These are phyloP conservation scores for Solanum lycopersicoides DNA, from an alignment of 257 asterid species.

Conservation along the genomic window DNA sequence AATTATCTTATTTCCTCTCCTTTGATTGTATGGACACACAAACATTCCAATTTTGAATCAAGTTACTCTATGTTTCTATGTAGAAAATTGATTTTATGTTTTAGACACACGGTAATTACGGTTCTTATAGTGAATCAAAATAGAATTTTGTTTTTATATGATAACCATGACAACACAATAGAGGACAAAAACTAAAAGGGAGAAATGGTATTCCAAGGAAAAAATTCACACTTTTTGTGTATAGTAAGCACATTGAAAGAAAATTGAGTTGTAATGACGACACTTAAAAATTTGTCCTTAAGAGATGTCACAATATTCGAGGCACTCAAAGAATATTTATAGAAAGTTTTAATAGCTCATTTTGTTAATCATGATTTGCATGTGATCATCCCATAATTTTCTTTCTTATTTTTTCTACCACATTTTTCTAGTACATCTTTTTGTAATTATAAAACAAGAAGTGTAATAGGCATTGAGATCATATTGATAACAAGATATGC, in stretches of 20 bases:
- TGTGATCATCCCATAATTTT: neutral
- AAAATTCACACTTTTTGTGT: neutral
- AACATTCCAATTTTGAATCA: no score
- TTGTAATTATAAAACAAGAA: neutral
- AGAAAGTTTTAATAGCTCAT: neutral
- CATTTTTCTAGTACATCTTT: neutral
- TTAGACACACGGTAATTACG: no score
- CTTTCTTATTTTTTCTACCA: neutral
- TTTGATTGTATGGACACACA: no score
- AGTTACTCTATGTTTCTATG: no score
- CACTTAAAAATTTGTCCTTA: neutral
- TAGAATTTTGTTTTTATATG: neutral
- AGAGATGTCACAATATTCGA: neutral
- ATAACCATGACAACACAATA: neutral
- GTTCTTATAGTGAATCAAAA: no score
- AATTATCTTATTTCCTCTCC: no score
- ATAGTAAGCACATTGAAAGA: neutral
- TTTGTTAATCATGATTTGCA: no score
- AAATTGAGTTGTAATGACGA: neutral
- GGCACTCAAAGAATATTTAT: neutral
- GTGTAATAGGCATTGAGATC: neutral
- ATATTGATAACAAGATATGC: neutral
- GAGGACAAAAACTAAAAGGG: neutral
- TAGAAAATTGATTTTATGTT: no score
- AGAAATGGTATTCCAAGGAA: neutral